Percentiles rank a stretch among this genome's conserved stretches.
phyloP scores from a whole-genome alignment of 2,329 filamentous ascomycete species.

The Colletotrichum gloeosporioides region DNA sequence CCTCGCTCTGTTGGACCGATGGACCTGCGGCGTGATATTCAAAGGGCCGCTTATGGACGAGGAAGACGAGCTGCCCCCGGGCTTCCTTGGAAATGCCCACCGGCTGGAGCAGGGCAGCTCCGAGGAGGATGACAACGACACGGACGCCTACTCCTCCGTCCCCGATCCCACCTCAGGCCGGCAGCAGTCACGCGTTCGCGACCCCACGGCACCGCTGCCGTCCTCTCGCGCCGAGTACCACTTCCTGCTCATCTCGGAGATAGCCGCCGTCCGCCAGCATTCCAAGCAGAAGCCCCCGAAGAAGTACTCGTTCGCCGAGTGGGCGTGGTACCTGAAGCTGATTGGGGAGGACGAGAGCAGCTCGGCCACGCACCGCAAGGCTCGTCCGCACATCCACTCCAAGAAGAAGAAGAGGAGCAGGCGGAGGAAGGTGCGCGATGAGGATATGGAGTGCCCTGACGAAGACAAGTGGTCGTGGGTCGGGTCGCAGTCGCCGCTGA shows the following conservation, averaged over 20 bases:
- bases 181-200: slow-evolving; percentile 41
- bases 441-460: slow-evolving; percentile 29
- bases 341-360: slow-evolving; percentile 70
- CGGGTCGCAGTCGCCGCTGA: slow-evolving; percentile 70
- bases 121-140: slow-evolving; percentile 26
- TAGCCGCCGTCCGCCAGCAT: slow-evolving; percentile 70
- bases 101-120: slow-evolving; percentile 9
- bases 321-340: slow-evolving; percentile 82
- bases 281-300: slow-evolving; percentile 62
- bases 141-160: slow-evolving; percentile 15
- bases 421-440: slow-evolving; percentile 16
- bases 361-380: slow-evolving; percentile 54
- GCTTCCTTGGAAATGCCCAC: slow-evolving; percentile 43
- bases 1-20: slow-evolving; percentile 38
- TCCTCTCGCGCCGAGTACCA: slow-evolving; percentile 51
- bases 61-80: slow-evolving; percentile 43
- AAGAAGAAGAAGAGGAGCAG: slow-evolving; percentile 23
- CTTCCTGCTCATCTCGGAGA: slow-evolving; percentile 74
- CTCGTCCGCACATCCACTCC: slow-evolving; percentile 27
- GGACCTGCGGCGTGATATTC: slow-evolving; percentile 15
- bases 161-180: slow-evolving; percentile 11
- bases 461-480: slow-evolving; percentile 73
- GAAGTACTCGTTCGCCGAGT: slow-evolving; percentile 81
- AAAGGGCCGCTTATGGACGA: slow-evolving; percentile 25
- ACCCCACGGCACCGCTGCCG: slow-evolving; percentile 41